Evolutionary conservation across 1,284 basidiomycete species (phyloP), one percentile per base, ranked within the genome.

Genomic region (Sphaerobolus stellatus): DNA sequence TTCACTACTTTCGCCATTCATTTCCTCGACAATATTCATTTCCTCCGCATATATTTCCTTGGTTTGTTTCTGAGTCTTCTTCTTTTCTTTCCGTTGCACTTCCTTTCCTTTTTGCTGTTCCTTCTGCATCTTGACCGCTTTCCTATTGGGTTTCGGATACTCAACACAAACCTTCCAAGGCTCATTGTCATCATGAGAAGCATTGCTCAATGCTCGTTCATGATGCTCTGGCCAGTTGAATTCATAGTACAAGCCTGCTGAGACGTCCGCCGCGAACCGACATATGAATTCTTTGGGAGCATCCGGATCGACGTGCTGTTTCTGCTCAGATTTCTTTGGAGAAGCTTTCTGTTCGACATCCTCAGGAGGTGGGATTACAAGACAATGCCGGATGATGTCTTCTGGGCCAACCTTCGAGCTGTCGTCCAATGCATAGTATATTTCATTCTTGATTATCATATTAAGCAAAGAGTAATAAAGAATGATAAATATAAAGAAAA

Each of bases 351-450:
- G 33, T 49, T 41, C 3, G 27, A 28, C 44, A 24, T 40, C 34
- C 2, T 56, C 56, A 3, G 66, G 59, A 11, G 59, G 29, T 40
- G 58, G 56, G 58, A 71, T 67, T 8, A 89, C 75, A 4, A 64
- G 66, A 62, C 87, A 89, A 44, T 68, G 77, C 13, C 72, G 68
- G 13, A 81, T 59, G 41, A 90, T 75, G 45, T 72, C 71, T 18
- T 75, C 74, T 5, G 84, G 77, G 16, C 73, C 68, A 6, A 86
- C 59, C 30, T 79, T 69, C 14, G 72, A 78, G 20, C 70, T 74
- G 1, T 74, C 74, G 27, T 73, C 62, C 18, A 88, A 68, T 16
- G 81, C 80, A 52, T 83, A 86, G 61, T 87, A 88, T 4, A 90
- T 75, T 66, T 90, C 86, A 58, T 86, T 83, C 88, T 88, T 54